Evolutionary conservation across 768 basidiomycete genomes (phyloP).

Genomic region (Amyloporia xantha): DNA sequence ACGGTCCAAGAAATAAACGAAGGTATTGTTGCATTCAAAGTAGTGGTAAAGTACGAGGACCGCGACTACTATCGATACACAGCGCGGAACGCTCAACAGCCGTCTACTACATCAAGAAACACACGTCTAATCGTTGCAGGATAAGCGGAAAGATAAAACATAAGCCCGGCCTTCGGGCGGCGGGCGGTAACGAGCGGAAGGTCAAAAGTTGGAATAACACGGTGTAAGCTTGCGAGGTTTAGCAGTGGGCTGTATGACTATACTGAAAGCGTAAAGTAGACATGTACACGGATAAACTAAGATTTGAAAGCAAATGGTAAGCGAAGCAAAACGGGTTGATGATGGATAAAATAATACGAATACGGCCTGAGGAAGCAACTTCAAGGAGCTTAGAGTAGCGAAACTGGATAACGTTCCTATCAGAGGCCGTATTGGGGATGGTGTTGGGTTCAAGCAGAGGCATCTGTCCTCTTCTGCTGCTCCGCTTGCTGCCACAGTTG

Average conservation of each 20-base stretch:
- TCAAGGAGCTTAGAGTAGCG: too few species aligned
- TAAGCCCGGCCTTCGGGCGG: too few species aligned
- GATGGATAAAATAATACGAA: background rate
- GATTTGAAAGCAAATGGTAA: background rate
- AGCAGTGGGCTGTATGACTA: background rate
- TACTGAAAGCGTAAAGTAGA: background rate
- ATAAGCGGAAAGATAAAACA: background rate
- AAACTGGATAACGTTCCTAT: too few species aligned
- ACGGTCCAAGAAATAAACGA: too few species aligned
- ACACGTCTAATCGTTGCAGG: too few species aligned
- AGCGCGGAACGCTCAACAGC: too few species aligned
- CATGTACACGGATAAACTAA: background rate
- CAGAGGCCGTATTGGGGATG: too few species aligned
- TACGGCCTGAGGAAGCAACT: background rate
- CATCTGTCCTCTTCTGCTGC: background rate
- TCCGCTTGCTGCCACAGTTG: constrained; percentile 37
- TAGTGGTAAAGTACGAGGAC: background rate
- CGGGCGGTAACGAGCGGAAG: background rate
- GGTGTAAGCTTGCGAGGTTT: too few species aligned
- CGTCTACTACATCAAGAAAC: too few species aligned
- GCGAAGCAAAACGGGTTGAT: background rate
- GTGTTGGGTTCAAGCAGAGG: background rate
- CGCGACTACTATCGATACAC: background rate
- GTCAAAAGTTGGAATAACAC: background rate
- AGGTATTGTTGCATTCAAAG: background rate